Evolutionary conservation across 208 protist genomes (phyloP).

Genomic region (Leishmania mexicana): DNA sequence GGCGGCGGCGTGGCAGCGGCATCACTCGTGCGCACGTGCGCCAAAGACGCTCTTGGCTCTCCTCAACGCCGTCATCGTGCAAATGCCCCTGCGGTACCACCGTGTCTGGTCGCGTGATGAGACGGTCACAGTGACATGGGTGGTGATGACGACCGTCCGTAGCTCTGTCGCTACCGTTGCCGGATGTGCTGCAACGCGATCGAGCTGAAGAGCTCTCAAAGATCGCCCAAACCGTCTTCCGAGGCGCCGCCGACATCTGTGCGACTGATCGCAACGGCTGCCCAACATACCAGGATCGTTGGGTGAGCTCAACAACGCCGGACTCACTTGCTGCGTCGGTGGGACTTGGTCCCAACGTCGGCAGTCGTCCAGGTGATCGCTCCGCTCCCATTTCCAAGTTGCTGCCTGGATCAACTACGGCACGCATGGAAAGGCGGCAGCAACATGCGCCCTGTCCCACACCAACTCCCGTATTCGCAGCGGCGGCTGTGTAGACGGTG

Average conservation of each 20-base stretch:
- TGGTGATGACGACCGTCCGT: too few species aligned
- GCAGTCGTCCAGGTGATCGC: background rate
- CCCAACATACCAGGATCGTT: background rate
- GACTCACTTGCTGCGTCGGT: background rate
- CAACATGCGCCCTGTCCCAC: background rate
- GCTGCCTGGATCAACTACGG: background rate
- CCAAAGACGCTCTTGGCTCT: background rate
- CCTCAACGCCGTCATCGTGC: constrained; percentile 4
- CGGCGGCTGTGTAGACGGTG: background rate
- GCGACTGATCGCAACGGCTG: background rate
- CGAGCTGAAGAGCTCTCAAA: background rate
- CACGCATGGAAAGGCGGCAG: background rate
- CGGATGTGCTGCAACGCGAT: background rate
- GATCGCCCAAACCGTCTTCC: background rate
- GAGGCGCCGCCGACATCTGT: background rate
- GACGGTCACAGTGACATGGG: background rate
- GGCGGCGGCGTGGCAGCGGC: background rate
- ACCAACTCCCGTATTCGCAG: background rate
- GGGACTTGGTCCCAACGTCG: background rate
- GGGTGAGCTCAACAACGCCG: background rate
- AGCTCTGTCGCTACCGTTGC: background rate
- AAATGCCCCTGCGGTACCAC: background rate
- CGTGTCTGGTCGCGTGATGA: background rate
- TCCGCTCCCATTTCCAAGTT: background rate
- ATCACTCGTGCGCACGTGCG: background rate